Percentiles rank a stretch among this genome's conserved stretches.
phyloP scores from a whole-genome alignment of 768 basidiomycete genomes.

The Mycena rebaudengoi region DNA sequence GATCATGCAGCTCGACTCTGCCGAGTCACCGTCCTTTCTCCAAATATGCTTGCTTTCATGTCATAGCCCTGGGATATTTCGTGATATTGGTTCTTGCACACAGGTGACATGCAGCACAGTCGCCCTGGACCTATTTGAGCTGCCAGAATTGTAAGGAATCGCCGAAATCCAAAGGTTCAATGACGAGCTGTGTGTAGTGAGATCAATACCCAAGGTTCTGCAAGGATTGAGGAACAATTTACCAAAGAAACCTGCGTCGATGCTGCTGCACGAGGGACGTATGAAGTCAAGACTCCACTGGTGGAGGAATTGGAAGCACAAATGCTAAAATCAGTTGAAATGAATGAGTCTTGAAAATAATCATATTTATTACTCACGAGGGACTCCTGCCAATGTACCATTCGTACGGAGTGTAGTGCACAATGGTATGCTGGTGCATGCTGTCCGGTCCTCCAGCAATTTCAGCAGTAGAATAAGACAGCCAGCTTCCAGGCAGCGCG shows the following conservation, averaged over 20 bases:
- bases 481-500: conserved; percentile 12
- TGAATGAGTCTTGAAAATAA: conserved; percentile 7
- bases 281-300: conserved; percentile 12
- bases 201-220: conserved; percentile 2
- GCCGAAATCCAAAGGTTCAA: conserved; percentile 9
- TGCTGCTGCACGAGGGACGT: conserved; percentile 8
- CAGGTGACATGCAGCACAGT: background rate
- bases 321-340: conserved; percentile 14
- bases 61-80: conserved; percentile 7
- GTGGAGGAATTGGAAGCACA: conserved; percentile 6
- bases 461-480: conserved; percentile 12
- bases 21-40: conserved; percentile 4
- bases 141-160: conserved; percentile 15
- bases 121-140: conserved; percentile 11
- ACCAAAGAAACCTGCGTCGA: conserved; percentile 5
- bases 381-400: conserved; percentile 12
- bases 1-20: conserved; percentile 5
- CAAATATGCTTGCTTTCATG: conserved; percentile 6
- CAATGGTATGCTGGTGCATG: conserved; percentile 12
- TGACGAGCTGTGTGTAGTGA: conserved; percentile 9
- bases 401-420: conserved; percentile 12
- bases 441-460: conserved; percentile 2
- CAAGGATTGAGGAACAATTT: conserved; percentile 4
- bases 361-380: conserved; percentile 4
- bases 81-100: conserved; percentile 9